phyloP scores from a whole-genome alignment of 768 basidiomycete species.

The Hygrophorus russula region DNA sequence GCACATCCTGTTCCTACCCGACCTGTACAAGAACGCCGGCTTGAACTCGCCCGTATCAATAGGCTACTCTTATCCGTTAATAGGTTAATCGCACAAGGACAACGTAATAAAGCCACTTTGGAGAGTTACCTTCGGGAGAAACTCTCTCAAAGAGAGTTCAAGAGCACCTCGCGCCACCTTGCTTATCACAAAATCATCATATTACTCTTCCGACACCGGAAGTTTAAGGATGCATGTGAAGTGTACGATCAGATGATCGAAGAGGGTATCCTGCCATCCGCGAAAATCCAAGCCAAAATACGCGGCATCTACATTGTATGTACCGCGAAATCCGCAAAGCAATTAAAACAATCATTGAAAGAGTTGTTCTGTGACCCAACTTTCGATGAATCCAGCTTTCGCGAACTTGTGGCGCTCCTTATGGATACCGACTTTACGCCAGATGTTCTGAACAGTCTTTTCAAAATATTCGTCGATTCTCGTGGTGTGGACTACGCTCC shows the following conservation, averaged over 20 bases:
- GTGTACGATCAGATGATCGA: constrained; percentile 31
- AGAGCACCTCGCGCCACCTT: constrained; percentile 38
- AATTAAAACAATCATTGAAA: constrained; percentile 11
- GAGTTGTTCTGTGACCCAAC: constrained; percentile 13
- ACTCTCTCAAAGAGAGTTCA: constrained; percentile 43
- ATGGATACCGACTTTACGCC: constrained; percentile 9
- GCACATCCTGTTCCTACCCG: too few species aligned
- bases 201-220: constrained; percentile 26
- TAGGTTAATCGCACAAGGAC: background rate
- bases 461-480: constrained; percentile 14
- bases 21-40: background rate
- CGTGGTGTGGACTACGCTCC: constrained; percentile 14
- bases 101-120: background rate
- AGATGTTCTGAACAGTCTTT: constrained; percentile 10
- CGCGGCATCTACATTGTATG: constrained; percentile 20
- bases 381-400: constrained; percentile 19
- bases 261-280: constrained; percentile 25
- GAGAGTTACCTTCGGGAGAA: constrained; percentile 42
- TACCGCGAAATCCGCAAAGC: constrained; percentile 10
- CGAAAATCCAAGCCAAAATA: constrained; percentile 29
- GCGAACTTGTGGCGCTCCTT: constrained; percentile 16
- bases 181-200: constrained; percentile 27
- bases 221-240: constrained; percentile 25
- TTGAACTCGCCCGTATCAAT: constrained; percentile 2
- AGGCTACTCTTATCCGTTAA: constrained; percentile 1